phyloP scores from a whole-genome alignment of 768 basidiomycete species.

The Myochromella boudieri region DNA sequence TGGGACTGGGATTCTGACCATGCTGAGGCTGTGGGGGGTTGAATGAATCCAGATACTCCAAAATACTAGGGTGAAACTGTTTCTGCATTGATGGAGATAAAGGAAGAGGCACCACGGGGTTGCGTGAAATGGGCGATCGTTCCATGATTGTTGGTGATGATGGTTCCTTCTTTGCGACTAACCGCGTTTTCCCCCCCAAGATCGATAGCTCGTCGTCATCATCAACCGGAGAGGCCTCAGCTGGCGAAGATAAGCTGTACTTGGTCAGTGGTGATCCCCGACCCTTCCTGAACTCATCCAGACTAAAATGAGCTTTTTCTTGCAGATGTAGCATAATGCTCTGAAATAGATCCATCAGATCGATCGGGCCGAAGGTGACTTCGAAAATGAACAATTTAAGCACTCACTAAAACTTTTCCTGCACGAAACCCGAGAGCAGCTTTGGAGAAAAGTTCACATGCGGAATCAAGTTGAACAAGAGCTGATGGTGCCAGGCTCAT shows the following conservation, averaged over 20 bases:
- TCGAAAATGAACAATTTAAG: not conserved
- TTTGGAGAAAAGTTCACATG: constrained; percentile 72
- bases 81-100: constrained; percentile 49
- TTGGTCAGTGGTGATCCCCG: constrained; percentile 45
- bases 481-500: constrained; percentile 79
- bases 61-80: constrained; percentile 59
- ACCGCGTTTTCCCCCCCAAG: constrained; percentile 64
- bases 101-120: constrained; percentile 73
- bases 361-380: not conserved
- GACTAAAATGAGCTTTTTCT: constrained; percentile 62
- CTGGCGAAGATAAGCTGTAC: constrained; percentile 28
- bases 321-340: constrained; percentile 64
- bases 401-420: constrained; percentile 59
- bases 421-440: constrained; percentile 67
- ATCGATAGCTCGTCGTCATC: constrained; percentile 65
- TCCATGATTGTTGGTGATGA: constrained; percentile 55
- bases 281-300: constrained; percentile 64
- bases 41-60: constrained; percentile 72
- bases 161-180: constrained; percentile 62
- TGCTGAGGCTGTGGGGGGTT: constrained; percentile 25
- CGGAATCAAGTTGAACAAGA: constrained; percentile 70
- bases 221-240: constrained; percentile 39
- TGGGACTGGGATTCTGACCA: constrained; percentile 15
- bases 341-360: constrained; percentile 29
- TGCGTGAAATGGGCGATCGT: constrained; percentile 67